phyloP scores from a whole-genome alignment of 2,329 filamentous ascomycete species.

The Cercospora brassicicola region DNA sequence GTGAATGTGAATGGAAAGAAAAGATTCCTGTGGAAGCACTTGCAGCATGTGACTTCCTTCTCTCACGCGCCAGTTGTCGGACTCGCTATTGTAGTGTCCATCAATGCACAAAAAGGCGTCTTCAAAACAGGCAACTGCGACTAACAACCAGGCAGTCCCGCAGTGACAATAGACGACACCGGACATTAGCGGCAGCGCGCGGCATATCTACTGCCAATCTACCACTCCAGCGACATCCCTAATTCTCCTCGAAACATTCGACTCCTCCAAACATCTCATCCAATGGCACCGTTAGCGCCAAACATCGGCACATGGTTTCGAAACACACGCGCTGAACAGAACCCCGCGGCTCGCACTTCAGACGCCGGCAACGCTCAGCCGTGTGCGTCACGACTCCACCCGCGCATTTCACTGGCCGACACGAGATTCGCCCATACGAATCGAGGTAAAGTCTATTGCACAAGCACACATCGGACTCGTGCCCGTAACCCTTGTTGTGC shows the following conservation, averaged over 20 bases:
- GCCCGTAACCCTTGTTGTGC: not conserved
- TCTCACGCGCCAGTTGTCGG: not conserved
- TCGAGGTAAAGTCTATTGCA: not conserved
- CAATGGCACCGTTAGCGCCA: not conserved
- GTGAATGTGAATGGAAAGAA: no score
- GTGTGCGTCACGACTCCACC: constrained; percentile 8
- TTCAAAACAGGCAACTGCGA: not conserved
- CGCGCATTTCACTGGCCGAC: not conserved
- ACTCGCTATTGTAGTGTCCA: not conserved
- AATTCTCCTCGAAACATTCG: not conserved
- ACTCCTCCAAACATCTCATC: not conserved
- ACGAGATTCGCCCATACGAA: not conserved
- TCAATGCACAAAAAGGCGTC: not conserved
- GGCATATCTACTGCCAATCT: not conserved
- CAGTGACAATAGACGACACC: not conserved
- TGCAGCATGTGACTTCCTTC: no score
- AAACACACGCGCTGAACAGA: constrained; percentile 1
- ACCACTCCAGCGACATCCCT: not conserved
- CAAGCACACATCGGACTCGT: not conserved
- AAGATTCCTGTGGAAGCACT: no score
- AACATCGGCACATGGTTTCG: not conserved
- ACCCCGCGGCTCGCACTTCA: not conserved
- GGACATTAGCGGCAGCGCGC: not conserved
- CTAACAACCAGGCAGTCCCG: not conserved
- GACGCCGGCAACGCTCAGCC: constrained; percentile 5